phyloP scores from a whole-genome alignment of 2,329 filamentous ascomycete species.

The Dryadomyces quercus-mongolicae region DNA sequence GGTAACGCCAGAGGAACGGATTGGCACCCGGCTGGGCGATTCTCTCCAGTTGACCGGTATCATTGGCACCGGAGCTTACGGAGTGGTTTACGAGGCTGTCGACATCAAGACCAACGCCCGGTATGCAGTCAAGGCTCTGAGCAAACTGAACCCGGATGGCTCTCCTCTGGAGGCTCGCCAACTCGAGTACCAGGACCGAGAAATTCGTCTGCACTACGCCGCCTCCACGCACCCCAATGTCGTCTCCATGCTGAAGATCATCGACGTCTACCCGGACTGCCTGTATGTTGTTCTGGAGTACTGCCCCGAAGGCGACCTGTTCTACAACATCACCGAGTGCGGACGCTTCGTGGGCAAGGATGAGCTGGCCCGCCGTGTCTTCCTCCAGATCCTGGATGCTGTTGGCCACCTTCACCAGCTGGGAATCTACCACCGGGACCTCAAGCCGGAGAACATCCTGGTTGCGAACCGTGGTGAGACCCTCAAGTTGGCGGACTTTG shows the following conservation, averaged over 20 bases:
- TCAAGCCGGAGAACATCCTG: constrained; percentile 97
- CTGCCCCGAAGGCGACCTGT: constrained; percentile 92
- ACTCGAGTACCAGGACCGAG: constrained; percentile 78
- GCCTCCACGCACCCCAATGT: constrained; percentile 87
- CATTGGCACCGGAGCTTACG: constrained; percentile 88
- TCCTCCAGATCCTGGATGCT: constrained; percentile 92
- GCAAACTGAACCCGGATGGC: constrained; percentile 69
- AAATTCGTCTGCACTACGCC: constrained; percentile 83
- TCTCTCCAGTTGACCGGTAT: constrained; percentile 75
- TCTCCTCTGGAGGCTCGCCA: constrained; percentile 70
- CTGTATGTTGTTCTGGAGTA: constrained; percentile 95
- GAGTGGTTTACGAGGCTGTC: constrained; percentile 83
- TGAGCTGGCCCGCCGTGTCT: constrained; percentile 71
- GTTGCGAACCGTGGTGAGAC: constrained; percentile 80
- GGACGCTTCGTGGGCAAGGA: constrained; percentile 92
- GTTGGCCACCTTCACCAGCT: constrained; percentile 88
- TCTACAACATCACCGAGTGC: constrained; percentile 93
- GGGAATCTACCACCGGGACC: constrained; percentile 92
- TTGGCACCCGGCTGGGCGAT: constrained; percentile 74
- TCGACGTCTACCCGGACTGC: constrained; percentile 84
- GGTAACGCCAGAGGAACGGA: constrained; percentile 64
- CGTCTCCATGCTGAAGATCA: constrained; percentile 84
- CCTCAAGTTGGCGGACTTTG: constrained; percentile 95
- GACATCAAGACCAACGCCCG: constrained; percentile 69
- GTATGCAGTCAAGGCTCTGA: constrained; percentile 94